A percentile compares a stretch with the other conserved stretches of the same genome.
These are phyloP conservation scores for Candida caryicola DNA, from an alignment of 805 yeast genomes.

Conservation along the genomic window DNA sequence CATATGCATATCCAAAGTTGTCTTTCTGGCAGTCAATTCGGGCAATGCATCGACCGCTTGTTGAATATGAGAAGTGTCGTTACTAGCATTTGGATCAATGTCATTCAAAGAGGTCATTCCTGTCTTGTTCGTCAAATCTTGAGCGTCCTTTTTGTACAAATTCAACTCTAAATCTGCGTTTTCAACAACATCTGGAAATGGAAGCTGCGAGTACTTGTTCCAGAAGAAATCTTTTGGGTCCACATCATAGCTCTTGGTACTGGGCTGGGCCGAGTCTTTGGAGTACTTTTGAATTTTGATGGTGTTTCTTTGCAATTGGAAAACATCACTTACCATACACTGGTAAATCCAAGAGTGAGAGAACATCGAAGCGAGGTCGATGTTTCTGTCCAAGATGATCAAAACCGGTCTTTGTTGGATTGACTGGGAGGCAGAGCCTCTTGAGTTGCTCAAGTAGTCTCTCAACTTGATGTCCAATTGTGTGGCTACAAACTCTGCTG, in stretches of 20 bases:
- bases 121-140: slow-evolving; percentile 75
- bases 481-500: slow-evolving; percentile 91
- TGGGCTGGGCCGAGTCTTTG: slow-evolving; percentile 27
- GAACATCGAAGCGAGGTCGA: slow-evolving; percentile 91
- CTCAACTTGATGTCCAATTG: slow-evolving; percentile 80
- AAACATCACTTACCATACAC: slow-evolving; percentile 92
- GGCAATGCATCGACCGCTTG: slow-evolving; percentile 92
- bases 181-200: slow-evolving; percentile 99
- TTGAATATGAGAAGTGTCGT: slow-evolving; percentile 66
- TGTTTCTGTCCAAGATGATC: slow-evolving; percentile 79
- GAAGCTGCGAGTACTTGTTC: slow-evolving; percentile 76
- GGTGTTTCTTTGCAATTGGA: slow-evolving; percentile 77
- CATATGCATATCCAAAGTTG: slow-evolving; percentile 94
- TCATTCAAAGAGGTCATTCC: slow-evolving; percentile 73
- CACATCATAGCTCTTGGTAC: slow-evolving; percentile 69
- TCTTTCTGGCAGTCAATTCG: slow-evolving; percentile 83
- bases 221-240: slow-evolving; percentile 95
- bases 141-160: slow-evolving; percentile 82
- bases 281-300: slow-evolving; percentile 52
- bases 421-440: slow-evolving; percentile 19
- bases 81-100: slow-evolving; percentile 55
- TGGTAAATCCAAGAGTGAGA: slow-evolving; percentile 98
- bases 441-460: slow-evolving; percentile 78
- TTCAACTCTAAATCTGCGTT: slow-evolving; percentile 84
- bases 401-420: slow-evolving; percentile 66